A percentile compares a stretch with the other conserved stretches of the same genome.
Conservation (phyloP, 129 eudicot genomes). For the Kitagawia praeruptora region DNA sequence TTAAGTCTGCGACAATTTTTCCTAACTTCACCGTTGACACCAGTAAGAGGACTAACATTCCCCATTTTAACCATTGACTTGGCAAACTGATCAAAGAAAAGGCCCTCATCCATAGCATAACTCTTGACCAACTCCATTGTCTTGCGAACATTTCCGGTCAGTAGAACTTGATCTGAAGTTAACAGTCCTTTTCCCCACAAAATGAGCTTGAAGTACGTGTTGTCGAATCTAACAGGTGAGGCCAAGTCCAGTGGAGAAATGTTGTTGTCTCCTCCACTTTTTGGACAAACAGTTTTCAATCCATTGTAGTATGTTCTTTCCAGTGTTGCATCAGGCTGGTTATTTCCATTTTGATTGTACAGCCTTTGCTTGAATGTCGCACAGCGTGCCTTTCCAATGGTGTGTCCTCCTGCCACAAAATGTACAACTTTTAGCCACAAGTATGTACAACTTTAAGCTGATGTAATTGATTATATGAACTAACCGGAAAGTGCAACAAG, state of each 20-base stretch:
- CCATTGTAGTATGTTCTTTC: conserved; percentile 78
- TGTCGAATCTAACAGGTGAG: conserved; percentile 77
- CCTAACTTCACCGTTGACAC: conserved; percentile 64
- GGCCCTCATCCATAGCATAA: conserved; percentile 42
- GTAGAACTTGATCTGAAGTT: conserved; percentile 67
- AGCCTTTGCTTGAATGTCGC: conserved; percentile 65
- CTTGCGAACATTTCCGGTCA: conserved; percentile 49
- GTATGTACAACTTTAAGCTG: background rate
- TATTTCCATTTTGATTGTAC: conserved; percentile 77
- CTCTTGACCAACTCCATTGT: conserved; percentile 48
- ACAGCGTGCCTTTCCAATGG: conserved; percentile 90
- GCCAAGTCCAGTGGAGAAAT: conserved; percentile 63
- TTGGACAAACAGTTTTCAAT: conserved; percentile 60
- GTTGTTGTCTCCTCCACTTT: conserved; percentile 63
- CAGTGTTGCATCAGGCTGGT: conserved; percentile 66
- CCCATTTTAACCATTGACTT: conserved; percentile 11
- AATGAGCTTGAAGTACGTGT: conserved; percentile 78
- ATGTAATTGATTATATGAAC: background rate
- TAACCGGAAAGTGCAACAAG: conserved; percentile 89
- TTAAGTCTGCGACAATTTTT: conserved; percentile 50
- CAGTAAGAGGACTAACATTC: conserved; percentile 33
- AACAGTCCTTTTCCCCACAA: conserved; percentile 83
- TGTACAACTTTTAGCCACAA: background rate
- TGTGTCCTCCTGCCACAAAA: conserved; percentile 60
- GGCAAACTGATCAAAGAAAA: conserved; percentile 23